A percentile compares a stretch with the other conserved stretches of the same genome.
phyloP scores from a whole-genome alignment of 1,284 basidiomycete genomes.

The Pascua guehoae region DNA sequence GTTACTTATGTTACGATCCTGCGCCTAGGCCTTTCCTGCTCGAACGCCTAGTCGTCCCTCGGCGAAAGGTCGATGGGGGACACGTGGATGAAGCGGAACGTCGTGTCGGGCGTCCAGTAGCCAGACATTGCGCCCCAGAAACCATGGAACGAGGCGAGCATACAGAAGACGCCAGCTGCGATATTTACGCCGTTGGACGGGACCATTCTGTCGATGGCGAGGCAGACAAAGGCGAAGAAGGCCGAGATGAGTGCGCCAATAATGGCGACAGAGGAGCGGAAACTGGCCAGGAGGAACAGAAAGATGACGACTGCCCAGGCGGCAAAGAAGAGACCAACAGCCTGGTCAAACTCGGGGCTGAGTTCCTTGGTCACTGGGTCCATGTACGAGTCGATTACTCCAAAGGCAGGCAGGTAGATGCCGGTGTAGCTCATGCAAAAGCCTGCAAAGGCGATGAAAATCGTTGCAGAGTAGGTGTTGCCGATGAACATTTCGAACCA shows the following conservation, averaged over 20 bases:
- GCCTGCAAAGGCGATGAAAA: constrained; percentile 18
- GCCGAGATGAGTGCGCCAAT: constrained; percentile 14
- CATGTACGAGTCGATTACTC: constrained; percentile 7
- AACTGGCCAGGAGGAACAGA: constrained; percentile 14
- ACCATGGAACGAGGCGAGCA: constrained; percentile 3
- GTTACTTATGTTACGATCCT: too few species aligned
- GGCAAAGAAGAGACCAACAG: constrained; percentile 13
- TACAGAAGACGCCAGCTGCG: constrained; percentile 11
- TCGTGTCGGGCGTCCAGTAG: too few species aligned
- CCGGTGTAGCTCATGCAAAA: constrained; percentile 16
- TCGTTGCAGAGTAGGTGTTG: constrained; percentile 21
- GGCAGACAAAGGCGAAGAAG: constrained; percentile 5
- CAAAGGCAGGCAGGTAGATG: constrained; percentile 12
- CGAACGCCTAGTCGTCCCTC: background rate
- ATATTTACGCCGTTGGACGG: background rate
- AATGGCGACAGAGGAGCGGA: constrained; percentile 20
- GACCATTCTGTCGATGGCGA: constrained; percentile 7
- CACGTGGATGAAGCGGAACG: constrained; percentile 4
- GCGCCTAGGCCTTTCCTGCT: too few species aligned
- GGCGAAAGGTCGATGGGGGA: constrained; percentile 9
- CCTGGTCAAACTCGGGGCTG: constrained; percentile 16
- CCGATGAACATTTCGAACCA: constrained; percentile 26
- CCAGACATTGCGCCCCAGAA: too few species aligned
- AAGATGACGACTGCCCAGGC: constrained; percentile 15
- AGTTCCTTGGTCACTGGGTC: constrained; percentile 5